Evolutionary conservation across 805 yeast species (phyloP), one percentile per base, ranked within the genome.

Genomic region (Candida golubevii): DNA sequence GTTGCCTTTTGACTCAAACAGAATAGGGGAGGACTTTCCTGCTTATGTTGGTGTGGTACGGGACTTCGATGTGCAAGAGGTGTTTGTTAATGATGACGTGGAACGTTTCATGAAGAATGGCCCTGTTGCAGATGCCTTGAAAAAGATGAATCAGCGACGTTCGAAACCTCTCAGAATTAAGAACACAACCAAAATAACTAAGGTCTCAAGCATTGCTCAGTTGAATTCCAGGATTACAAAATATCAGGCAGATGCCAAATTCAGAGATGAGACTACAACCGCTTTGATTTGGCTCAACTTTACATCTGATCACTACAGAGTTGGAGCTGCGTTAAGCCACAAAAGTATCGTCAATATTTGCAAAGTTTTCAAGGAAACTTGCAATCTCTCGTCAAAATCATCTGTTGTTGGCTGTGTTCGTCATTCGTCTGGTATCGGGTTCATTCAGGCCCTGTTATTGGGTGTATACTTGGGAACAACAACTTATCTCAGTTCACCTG

Each of bases 391-490:
- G 11, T 77, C 85, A 33, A 74, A 77, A 30, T 78, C 80, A 34
- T 83, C 97, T 0, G 71, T 93, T 7, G 72, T 91, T 35, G 96
- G 96, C 0, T 82, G 96, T 62, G 95, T 88, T 8, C 79, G 95
- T 36, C 91, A 90, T 53, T 79, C 88, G 1, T 66, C 77, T 2
- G 97, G 97, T 0, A 63, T 91, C 26, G 99, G 99, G 0, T 90
- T 93, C 59, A 66, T 93, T 26, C 91, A 88, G 61, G 77, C 95
- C n/a, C 81, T 82, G 43, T 64, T 90, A 32, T 61, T 93, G 51
- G 99, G 99, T 6, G 81, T 85, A 0, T 93, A 83, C 57, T 67
- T 87, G 45, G 99, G 99, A 0, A 79, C 93, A 0, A 77, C 95
- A 0, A 91, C 99, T 0, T 82, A 83, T 51, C 67, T 90, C 38